These are phyloP conservation scores for Tuber aestivum DNA, from an alignment of 495 filamentous ascomycete genomes.

Conservation along the genomic window DNA sequence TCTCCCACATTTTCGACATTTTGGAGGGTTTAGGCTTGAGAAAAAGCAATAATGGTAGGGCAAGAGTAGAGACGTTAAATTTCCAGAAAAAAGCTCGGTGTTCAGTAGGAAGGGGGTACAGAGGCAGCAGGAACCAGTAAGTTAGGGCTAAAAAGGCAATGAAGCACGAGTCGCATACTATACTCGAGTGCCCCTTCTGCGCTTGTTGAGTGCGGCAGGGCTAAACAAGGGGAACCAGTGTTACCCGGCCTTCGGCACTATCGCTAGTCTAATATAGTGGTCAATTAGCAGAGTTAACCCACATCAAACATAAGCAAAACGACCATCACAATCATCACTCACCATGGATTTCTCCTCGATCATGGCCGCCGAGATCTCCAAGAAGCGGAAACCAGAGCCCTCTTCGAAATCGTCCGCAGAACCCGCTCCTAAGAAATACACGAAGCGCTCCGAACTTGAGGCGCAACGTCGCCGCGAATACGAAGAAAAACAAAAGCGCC, in stretches of 20 bases:
- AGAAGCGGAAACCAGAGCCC: conserved; percentile 52
- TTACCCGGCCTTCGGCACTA: background rate
- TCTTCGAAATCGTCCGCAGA: conserved; percentile 32
- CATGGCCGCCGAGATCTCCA: conserved; percentile 83
- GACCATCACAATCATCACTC: conserved; percentile 21
- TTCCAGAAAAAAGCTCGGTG: background rate
- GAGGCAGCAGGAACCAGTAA: background rate
- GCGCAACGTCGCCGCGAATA: conserved; percentile 75
- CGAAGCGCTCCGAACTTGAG: conserved; percentile 81
- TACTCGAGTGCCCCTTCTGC: background rate
- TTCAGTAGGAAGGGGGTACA: background rate
- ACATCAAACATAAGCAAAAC: conserved; percentile 6
- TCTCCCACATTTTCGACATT: conserved; percentile 73
- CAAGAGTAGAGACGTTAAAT: background rate
- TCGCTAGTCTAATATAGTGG: background rate
- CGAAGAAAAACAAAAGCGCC: conserved; percentile 64
- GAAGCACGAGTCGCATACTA: background rate
- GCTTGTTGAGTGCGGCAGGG: background rate
- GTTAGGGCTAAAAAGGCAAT: background rate
- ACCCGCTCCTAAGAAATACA: conserved; percentile 63
- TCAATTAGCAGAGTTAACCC: background rate
- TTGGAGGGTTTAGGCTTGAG: background rate
- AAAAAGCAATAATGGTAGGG: background rate
- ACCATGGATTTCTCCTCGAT: conserved; percentile 91
- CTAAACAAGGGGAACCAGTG: background rate